These are phyloP conservation scores for Quercus wislizeni DNA, from an alignment of 306 rosid genomes.

Conservation along the genomic window DNA sequence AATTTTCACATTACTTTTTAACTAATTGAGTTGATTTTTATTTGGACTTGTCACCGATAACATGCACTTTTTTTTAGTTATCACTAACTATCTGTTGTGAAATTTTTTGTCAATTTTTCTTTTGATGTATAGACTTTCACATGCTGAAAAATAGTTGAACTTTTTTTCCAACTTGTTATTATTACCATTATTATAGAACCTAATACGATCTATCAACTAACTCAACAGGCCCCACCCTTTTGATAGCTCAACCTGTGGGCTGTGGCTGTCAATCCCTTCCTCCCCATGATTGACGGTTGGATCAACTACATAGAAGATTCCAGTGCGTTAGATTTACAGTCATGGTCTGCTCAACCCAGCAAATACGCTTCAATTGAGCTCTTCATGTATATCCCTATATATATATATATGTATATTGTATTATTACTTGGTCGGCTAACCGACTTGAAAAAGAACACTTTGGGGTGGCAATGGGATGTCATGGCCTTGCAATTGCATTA, in stretches of 20 bases:
- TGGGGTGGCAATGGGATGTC: neutral
- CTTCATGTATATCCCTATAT: neutral
- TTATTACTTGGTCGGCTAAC: slow-evolving; percentile 28
- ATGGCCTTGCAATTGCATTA: neutral
- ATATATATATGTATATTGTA: neutral
- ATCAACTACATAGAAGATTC: neutral
- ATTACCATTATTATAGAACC: neutral
- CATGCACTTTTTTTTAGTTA: no score
- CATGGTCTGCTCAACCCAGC: neutral
- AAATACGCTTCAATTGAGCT: neutral
- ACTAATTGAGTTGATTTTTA: no score
- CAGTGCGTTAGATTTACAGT: neutral
- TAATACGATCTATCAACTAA: neutral
- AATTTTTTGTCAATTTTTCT: no score
- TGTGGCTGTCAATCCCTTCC: neutral
- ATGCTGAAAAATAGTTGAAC: no score
- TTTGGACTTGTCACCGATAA: no score
- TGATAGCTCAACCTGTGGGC: neutral
- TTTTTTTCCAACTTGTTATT: neutral
- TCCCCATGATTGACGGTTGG: neutral
- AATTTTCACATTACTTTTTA: no score
- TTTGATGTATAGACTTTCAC: no score
- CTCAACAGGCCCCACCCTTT: neutral
- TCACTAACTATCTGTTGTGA: no score
- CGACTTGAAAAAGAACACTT: neutral